Percentiles rank a stretch among this genome's conserved stretches.
Conservation (phyloP, 2,329 filamentous ascomycete genomes). For the Byssochlamys sp. region DNA sequence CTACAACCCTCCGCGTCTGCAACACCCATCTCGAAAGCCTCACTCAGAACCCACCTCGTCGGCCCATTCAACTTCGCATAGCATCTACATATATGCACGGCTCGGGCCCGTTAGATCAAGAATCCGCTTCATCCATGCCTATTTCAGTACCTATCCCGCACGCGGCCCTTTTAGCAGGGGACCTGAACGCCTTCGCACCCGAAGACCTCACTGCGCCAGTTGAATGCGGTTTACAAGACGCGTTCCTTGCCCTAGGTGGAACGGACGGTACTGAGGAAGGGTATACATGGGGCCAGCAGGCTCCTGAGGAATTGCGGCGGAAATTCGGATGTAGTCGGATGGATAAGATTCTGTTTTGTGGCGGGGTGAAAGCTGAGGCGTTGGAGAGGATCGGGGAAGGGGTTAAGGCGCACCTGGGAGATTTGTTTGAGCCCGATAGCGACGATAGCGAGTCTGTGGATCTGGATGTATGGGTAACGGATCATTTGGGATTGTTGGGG, state of each 20-base stretch:
- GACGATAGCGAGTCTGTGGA: not conserved
- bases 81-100: conserved; percentile 37
- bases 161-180: conserved; percentile 43
- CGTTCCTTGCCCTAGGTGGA: conserved; percentile 45
- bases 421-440: not conserved
- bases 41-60: conserved; percentile 37
- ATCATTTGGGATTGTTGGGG: conserved; percentile 3
- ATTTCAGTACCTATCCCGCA: conserved; percentile 14
- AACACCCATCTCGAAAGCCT: conserved; percentile 52
- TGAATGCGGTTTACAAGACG: conserved; percentile 43
- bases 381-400: conserved; percentile 7
- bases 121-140: not conserved
- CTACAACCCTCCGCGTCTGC: conserved; percentile 39
- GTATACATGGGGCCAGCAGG: conserved; percentile 52
- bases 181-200: conserved; percentile 50
- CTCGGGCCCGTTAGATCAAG: conserved; percentile 9
- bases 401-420: conserved; percentile 1
- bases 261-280: conserved; percentile 43
- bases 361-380: conserved; percentile 11
- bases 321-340: conserved; percentile 44
- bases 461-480: conserved; percentile 4
- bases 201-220: conserved; percentile 43
- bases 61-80: conserved; percentile 41
- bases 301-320: conserved; percentile 29
- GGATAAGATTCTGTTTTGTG: conserved; percentile 46